Percentiles rank a stretch among this genome's conserved stretches.
These are phyloP conservation scores for Acanthamoeba quina DNA, from an alignment of 208 protist species.

Conservation along the genomic window DNA sequence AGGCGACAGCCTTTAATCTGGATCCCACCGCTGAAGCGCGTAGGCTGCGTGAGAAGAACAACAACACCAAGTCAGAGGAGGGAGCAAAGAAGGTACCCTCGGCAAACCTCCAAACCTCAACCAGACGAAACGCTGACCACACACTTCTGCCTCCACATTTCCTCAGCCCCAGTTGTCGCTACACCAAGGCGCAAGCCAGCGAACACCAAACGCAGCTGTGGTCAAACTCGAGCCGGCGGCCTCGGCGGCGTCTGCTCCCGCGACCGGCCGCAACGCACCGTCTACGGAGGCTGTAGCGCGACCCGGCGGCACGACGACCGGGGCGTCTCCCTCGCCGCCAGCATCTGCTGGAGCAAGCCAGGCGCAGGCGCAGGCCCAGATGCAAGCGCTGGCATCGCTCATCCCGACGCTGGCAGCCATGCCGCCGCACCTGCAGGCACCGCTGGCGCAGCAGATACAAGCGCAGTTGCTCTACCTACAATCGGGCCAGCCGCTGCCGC, in stretches of 20 bases:
- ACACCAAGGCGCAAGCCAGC: not conserved
- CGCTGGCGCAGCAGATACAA: constrained; percentile 1
- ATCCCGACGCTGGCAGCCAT: not conserved
- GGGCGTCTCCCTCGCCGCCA: not conserved
- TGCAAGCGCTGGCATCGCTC: not conserved
- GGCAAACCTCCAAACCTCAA: not conserved
- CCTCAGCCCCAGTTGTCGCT: not conserved
- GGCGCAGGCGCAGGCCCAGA: not conserved
- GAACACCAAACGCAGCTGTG: not conserved
- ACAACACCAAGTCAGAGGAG: not conserved
- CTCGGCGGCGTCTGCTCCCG: no score
- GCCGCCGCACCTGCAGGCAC: not conserved
- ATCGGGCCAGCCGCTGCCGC: not conserved
- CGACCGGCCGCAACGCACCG: no score
- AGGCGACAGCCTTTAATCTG: not conserved
- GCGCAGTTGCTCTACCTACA: constrained; percentile 2
- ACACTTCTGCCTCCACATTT: not conserved
- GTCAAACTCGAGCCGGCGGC: no score
- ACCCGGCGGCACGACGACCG: not conserved
- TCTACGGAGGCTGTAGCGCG: no score
- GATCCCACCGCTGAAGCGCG: constrained; percentile 36
- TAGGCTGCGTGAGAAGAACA: not conserved
- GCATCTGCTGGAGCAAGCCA: not conserved
- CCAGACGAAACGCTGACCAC: not conserved
- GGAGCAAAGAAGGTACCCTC: not conserved